Conservation (phyloP, 208 protist species). For the Wallacemonas sp. region DNA sequence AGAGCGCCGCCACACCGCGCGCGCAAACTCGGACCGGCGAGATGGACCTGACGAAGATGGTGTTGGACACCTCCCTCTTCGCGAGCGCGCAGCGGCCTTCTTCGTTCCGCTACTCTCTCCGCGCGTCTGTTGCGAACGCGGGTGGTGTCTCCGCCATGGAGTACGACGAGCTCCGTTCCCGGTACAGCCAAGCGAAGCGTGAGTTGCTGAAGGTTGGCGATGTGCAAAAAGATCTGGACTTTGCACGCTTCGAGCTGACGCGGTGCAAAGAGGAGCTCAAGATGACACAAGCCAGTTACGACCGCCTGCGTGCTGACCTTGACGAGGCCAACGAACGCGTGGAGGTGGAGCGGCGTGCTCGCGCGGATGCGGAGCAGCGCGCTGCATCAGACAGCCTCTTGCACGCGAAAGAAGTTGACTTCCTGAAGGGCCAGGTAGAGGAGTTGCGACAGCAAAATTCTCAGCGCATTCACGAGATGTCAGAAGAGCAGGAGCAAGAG, state of each 20-base stretch:
- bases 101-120: constrained; percentile 34
- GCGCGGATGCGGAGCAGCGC: constrained; percentile 25
- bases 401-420: constrained; percentile 47
- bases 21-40: constrained; percentile 14
- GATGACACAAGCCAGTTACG: constrained; percentile 42
- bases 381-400: constrained; percentile 32
- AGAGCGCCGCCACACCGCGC: neutral
- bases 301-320: constrained; percentile 40
- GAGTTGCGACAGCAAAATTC: constrained; percentile 55
- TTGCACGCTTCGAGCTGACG: constrained; percentile 67
- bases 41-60: constrained; percentile 61
- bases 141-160: constrained; percentile 72
- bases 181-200: constrained; percentile 67
- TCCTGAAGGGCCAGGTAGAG: constrained; percentile 66
- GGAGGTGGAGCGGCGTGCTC: constrained; percentile 49
- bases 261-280: constrained; percentile 67
- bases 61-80: constrained; percentile 44
- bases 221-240: constrained; percentile 77
- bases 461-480: constrained; percentile 48
- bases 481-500: constrained; percentile 55
- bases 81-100: constrained; percentile 29
- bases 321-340: constrained; percentile 50
- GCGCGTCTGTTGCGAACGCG: constrained; percentile 56
- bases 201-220: constrained; percentile 76
- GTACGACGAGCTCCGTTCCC: constrained; percentile 75